A percentile compares a stretch with the other conserved stretches of the same genome.
Conservation (phyloP, 352 stramenopile species). For the Phytopythium boreale region DNA sequence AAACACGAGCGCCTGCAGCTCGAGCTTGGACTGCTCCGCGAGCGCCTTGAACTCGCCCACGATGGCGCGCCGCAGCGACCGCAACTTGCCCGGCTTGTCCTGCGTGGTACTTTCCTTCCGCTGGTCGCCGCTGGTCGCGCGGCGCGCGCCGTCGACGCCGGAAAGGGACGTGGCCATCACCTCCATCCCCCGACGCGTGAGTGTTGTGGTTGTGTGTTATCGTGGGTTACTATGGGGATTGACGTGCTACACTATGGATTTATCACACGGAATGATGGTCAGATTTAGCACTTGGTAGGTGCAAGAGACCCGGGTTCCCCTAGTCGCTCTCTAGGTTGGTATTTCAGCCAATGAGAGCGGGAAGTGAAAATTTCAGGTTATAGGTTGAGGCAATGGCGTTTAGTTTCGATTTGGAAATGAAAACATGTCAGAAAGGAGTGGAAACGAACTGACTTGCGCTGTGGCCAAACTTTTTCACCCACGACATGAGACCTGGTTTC, state of each 20-base stretch:
- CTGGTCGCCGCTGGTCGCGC: background rate
- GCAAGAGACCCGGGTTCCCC: background rate
- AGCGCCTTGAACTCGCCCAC: slow-evolving; percentile 5
- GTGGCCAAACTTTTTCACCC: too few species aligned
- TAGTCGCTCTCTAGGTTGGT: background rate
- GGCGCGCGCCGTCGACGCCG: background rate
- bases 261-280: background rate
- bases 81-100: background rate
- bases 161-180: slow-evolving; percentile 6
- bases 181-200: background rate
- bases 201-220: too few species aligned
- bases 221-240: background rate
- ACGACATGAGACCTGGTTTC: too few species aligned
- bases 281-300: background rate
- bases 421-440: too few species aligned
- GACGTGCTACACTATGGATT: too few species aligned
- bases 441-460: too few species aligned
- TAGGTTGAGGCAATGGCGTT: too few species aligned
- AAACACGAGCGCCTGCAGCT: slow-evolving; percentile 1
- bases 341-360: background rate
- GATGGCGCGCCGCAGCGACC: slow-evolving; percentile 4
- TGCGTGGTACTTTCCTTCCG: background rate
- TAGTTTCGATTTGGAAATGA: too few species aligned
- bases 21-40: slow-evolving; percentile 2
- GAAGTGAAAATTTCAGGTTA: too few species aligned